These are phyloP conservation scores for Drosera spatulata DNA, from an alignment of 179 eudicot genomes.

Conservation along the genomic window DNA sequence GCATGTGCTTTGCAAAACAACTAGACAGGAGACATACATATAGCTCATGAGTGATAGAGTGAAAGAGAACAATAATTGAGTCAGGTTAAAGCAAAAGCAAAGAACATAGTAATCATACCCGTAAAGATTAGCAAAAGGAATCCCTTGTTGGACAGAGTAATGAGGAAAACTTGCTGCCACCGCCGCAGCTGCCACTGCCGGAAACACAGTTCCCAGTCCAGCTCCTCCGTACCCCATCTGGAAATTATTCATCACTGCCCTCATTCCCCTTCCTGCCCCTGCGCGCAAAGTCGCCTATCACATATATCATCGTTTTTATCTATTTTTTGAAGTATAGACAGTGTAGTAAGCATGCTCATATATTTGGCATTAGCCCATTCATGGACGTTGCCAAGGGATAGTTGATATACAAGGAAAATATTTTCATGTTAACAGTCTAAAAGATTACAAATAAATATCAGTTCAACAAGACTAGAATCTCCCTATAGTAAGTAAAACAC, in stretches of 20 bases:
- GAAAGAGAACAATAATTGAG: slow-evolving; percentile 7
- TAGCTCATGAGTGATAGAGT: slow-evolving; percentile 23
- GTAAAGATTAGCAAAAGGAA: slow-evolving; percentile 60
- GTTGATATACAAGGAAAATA: no score
- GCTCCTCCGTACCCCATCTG: slow-evolving; percentile 47
- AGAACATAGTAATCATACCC: slow-evolving; percentile 28
- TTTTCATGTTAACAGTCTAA: no score
- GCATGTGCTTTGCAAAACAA: slow-evolving; percentile 23
- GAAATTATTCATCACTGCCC: slow-evolving; percentile 35
- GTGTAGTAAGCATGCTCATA: no score
- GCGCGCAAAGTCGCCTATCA: neutral
- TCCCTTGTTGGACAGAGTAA: slow-evolving; percentile 86
- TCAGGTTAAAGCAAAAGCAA: slow-evolving; percentile 5
- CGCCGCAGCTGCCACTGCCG: slow-evolving; percentile 24
- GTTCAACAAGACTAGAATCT: no score
- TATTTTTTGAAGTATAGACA: neutral
- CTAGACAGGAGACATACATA: slow-evolving; percentile 1
- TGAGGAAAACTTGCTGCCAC: slow-evolving; percentile 49
- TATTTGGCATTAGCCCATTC: no score
- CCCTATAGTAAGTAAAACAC: no score
- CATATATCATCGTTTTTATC: neutral
- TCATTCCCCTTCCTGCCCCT: slow-evolving; percentile 49
- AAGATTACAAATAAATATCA: no score
- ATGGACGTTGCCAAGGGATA: no score
- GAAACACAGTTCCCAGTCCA: slow-evolving; percentile 33